Evolutionary conservation across 2,329 filamentous ascomycete genomes (phyloP).

Genomic region (Penicillium nordicum): DNA sequence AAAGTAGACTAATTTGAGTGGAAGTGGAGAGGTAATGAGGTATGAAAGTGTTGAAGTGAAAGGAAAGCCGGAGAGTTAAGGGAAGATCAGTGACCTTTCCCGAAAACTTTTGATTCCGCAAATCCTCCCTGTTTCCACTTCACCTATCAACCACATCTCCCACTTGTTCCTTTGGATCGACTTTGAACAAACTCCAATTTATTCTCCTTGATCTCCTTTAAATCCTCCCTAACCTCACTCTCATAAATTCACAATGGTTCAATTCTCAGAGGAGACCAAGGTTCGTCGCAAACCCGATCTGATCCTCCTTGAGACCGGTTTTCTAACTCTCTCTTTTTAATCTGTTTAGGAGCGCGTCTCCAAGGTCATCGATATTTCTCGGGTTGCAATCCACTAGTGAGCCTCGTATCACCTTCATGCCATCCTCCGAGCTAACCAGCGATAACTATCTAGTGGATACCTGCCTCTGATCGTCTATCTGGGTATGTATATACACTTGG

Average conservation of each 20-base stretch:
- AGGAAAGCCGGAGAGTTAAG: constrained; percentile 17
- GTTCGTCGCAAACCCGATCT: constrained; percentile 45
- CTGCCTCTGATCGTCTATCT: constrained; percentile 95
- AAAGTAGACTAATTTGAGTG: not conserved
- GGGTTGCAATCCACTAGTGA: constrained; percentile 94
- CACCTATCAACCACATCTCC: constrained; percentile 16
- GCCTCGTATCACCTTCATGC: constrained; percentile 32
- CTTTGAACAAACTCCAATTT: not conserved
- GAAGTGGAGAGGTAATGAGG: not conserved
- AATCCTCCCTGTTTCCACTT: constrained; percentile 8
- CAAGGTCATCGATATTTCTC: constrained; percentile 90
- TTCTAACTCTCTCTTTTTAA: constrained; percentile 6
- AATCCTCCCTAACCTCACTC: not conserved
- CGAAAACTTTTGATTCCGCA: constrained; percentile 32
- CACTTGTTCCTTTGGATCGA: constrained; percentile 1
- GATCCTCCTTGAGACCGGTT: not conserved
- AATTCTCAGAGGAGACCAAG: constrained; percentile 96
- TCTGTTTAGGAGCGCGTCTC: constrained; percentile 82
- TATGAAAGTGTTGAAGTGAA: constrained; percentile 7
- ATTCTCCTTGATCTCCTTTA: not conserved
- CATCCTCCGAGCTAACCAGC: constrained; percentile 16
- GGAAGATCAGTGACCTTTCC: constrained; percentile 23
- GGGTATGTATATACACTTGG: constrained; percentile 55
- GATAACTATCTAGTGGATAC: constrained; percentile 66
- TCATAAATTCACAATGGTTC: constrained; percentile 45